These are phyloP conservation scores for Pichia kluyveri DNA, from an alignment of 805 yeast species.

Conservation along the genomic window DNA sequence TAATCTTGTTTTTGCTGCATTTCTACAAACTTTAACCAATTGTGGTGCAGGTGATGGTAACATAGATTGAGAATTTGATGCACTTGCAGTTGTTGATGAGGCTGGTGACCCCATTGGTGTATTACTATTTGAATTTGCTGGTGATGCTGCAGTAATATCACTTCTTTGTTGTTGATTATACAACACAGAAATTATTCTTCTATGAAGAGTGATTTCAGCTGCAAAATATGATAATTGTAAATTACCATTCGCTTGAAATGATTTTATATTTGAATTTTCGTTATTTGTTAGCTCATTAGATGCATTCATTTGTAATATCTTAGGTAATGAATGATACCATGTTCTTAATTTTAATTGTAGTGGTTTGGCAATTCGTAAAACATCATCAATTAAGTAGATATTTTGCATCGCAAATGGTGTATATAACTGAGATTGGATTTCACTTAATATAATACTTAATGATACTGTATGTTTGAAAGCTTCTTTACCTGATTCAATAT, in stretches of 20 bases:
- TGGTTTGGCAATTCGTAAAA: conserved; percentile 73
- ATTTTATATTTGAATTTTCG: conserved; percentile 45
- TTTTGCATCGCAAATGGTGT: conserved; percentile 57
- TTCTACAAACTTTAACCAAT: conserved; percentile 58
- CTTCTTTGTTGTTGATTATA: conserved; percentile 16
- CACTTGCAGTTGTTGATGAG: neutral
- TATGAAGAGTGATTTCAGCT: conserved; percentile 77
- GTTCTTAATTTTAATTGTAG: conserved; percentile 59
- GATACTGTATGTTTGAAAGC: conserved; percentile 62
- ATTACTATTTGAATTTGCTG: neutral
- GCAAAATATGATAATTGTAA: conserved; percentile 82
- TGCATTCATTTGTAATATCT: conserved; percentile 45
- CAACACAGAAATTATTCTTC: conserved; percentile 59
- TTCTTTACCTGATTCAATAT: conserved; percentile 60
- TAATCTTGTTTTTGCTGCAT: conserved; percentile 78
- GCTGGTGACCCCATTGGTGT: neutral
- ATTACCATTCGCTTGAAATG: conserved; percentile 65
- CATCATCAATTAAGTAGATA: conserved; percentile 51
- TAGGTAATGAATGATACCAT: conserved; percentile 71
- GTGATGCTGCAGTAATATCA: neutral
- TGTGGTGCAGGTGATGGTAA: conserved; percentile 36
- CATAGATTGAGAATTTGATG: neutral
- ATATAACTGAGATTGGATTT: conserved; percentile 63
- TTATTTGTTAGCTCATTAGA: neutral
- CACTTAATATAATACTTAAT: conserved; percentile 58